A percentile compares a stretch with the other conserved stretches of the same genome.
These are phyloP conservation scores for Limonium bicolor DNA, from an alignment of 148 eudicot species.

Conservation along the genomic window DNA sequence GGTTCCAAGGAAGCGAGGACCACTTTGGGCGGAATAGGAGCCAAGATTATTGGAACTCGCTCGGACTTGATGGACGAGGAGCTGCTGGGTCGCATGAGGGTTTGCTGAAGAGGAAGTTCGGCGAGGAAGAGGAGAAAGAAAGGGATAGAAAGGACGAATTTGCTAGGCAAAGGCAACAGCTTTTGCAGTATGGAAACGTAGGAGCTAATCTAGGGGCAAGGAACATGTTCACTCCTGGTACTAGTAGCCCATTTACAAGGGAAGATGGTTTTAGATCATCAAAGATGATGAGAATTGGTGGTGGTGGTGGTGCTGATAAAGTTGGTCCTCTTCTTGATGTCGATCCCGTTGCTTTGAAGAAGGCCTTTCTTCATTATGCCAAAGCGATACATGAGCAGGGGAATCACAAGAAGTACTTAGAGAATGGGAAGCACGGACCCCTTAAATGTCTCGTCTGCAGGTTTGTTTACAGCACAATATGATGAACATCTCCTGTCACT, in stretches of 20 bases:
- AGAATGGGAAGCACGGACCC: conserved; percentile 58
- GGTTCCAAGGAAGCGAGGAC: conserved; percentile 17
- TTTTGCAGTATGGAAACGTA: conserved; percentile 54
- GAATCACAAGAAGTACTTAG: conserved; percentile 51
- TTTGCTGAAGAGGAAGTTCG: conserved; percentile 56
- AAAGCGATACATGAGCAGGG: conserved; percentile 48
- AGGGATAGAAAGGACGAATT: conserved; percentile 29
- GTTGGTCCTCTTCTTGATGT: conserved; percentile 16
- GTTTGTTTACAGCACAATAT: too few relatives aligned
- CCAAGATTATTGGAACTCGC: conserved; percentile 27
- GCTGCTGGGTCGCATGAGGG: conserved; percentile 12
- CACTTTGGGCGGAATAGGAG: conserved; percentile 12
- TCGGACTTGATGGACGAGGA: conserved; percentile 20
- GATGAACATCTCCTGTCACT: too few relatives aligned
- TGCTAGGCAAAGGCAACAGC: conserved; percentile 63
- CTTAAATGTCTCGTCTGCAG: conserved; percentile 57
- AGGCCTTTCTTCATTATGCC: conserved; percentile 46
- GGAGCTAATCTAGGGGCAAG: too few relatives aligned
- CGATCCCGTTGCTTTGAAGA: conserved; percentile 53
- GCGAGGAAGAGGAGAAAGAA: conserved; percentile 17
- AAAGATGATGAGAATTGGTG: conserved; percentile 31
- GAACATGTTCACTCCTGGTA: too few relatives aligned
- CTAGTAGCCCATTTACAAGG: conserved; percentile 22
- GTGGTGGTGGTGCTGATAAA: conserved; percentile 16
- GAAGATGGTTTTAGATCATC: conserved; percentile 33